Conservation (phyloP, 331 rosid genomes). For the Ulmus americana region DNA sequence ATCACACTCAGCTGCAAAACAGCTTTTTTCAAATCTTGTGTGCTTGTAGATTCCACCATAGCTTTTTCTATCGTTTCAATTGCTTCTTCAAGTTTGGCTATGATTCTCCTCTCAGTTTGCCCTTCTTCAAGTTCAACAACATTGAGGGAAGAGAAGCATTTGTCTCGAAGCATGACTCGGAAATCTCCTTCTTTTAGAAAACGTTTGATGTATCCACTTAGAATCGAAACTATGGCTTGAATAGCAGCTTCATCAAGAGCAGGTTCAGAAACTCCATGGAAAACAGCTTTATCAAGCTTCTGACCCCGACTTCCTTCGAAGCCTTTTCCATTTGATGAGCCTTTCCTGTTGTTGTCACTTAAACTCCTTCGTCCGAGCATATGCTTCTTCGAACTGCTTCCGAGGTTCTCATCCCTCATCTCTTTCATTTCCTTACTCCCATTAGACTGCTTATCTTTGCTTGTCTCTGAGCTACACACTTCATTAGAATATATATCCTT, state of each 20-base stretch:
- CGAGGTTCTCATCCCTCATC: conserved; percentile 20
- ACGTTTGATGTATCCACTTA: conserved; percentile 50
- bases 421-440: conserved; percentile 22
- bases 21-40: conserved; percentile 46
- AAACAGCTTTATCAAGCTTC: conserved; percentile 6
- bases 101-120: conserved; percentile 40
- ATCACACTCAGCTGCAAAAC: conserved; percentile 56
- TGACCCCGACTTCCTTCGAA: conserved; percentile 16
- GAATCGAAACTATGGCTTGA: conserved; percentile 46
- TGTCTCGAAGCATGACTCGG: conserved; percentile 36
- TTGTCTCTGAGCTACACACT: conserved; percentile 17
- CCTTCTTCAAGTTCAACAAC: conserved; percentile 34
- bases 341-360: conserved; percentile 11
- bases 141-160: conserved; percentile 46
- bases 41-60: conserved; percentile 35
- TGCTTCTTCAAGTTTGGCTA: conserved; percentile 62
- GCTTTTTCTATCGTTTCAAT: conserved; percentile 50
- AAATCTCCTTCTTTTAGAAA: conserved; percentile 58
- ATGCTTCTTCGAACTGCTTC: conserved; percentile 21
- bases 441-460: conserved; percentile 10
- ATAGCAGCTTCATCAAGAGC: conserved; percentile 37
- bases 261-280: conserved; percentile 20
- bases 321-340: conserved; percentile 25
- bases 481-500: conserved; percentile 31
- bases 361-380: conserved; percentile 27